Evolutionary conservation across 768 basidiomycete species (phyloP).

Genomic region (Suillus weaverae): DNA sequence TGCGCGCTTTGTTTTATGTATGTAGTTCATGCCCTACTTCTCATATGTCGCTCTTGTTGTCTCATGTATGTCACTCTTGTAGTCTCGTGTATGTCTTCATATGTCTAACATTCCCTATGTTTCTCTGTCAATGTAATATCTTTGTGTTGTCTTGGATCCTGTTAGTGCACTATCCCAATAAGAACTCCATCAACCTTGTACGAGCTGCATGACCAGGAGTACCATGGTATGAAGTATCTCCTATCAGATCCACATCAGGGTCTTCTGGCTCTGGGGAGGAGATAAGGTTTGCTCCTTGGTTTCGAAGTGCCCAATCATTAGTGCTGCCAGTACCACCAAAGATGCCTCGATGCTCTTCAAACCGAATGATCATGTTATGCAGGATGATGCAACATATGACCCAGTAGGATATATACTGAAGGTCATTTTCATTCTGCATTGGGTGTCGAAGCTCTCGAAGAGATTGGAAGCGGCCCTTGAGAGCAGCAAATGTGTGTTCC

Average conservation of each 20-base stretch:
- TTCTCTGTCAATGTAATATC: background rate
- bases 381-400: slow-evolving; percentile 4
- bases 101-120: too few species aligned
- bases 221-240: background rate
- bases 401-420: background rate
- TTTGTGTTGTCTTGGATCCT: too few species aligned
- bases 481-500: slow-evolving; percentile 7
- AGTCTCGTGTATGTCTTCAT: too few species aligned
- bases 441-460: background rate
- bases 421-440: background rate
- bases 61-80: too few species aligned
- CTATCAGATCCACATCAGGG: background rate
- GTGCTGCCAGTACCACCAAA: background rate
- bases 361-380: background rate
- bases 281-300: background rate
- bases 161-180: background rate
- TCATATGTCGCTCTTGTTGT: too few species aligned
- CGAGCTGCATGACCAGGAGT: background rate
- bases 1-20: too few species aligned
- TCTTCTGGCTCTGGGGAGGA: background rate
- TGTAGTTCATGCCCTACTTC: too few species aligned
- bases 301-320: background rate
- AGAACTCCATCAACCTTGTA: background rate
- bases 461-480: slow-evolving; percentile 7
- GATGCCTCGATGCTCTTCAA: background rate